These are phyloP conservation scores for Thelonectria blattea DNA, from an alignment of 2,329 filamentous ascomycete species.

Conservation along the genomic window DNA sequence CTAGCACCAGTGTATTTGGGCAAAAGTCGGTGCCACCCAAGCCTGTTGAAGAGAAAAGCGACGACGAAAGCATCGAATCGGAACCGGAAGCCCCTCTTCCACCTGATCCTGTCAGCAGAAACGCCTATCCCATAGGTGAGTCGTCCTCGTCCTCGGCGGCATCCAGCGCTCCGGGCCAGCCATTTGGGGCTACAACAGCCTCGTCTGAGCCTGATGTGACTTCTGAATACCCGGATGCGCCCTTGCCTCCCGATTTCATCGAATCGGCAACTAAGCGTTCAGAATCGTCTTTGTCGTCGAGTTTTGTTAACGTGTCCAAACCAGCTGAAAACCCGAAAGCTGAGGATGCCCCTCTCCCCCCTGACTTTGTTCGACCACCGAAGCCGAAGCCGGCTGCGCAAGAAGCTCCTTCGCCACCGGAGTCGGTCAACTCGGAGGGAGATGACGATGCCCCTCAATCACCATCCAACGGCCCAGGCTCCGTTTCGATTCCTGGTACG, in stretches of 20 bases:
- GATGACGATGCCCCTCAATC: slow-evolving; percentile 45
- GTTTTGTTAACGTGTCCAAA: slow-evolving; percentile 41
- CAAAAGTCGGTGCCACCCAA: slow-evolving; percentile 28
- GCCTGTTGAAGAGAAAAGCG: slow-evolving; percentile 15
- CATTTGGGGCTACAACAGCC: slow-evolving; percentile 40
- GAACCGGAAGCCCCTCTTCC: slow-evolving; percentile 54
- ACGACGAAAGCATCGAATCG: slow-evolving; percentile 44
- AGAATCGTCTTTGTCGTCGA: slow-evolving; percentile 42
- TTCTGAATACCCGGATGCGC: slow-evolving; percentile 44
- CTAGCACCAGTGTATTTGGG: slow-evolving; percentile 32
- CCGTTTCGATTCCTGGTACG: slow-evolving; percentile 44
- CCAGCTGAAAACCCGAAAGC: slow-evolving; percentile 22
- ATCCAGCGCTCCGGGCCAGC: slow-evolving; percentile 43
- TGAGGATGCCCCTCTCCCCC: slow-evolving; percentile 42
- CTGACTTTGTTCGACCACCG: slow-evolving; percentile 37
- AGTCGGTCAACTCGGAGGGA: slow-evolving; percentile 43
- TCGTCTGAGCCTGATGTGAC: slow-evolving; percentile 40
- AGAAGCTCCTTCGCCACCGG: slow-evolving; percentile 52
- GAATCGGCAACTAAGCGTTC: slow-evolving; percentile 25
- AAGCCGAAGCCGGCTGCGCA: slow-evolving; percentile 21
- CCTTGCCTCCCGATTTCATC: slow-evolving; percentile 47
- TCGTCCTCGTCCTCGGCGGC: slow-evolving; percentile 59
- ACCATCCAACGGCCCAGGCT: slow-evolving; percentile 40
- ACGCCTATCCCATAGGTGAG: slow-evolving; percentile 54
- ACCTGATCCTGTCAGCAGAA: slow-evolving; percentile 62